Conservation (phyloP, 441 rosid genomes). For the Isatis lusitanica region DNA sequence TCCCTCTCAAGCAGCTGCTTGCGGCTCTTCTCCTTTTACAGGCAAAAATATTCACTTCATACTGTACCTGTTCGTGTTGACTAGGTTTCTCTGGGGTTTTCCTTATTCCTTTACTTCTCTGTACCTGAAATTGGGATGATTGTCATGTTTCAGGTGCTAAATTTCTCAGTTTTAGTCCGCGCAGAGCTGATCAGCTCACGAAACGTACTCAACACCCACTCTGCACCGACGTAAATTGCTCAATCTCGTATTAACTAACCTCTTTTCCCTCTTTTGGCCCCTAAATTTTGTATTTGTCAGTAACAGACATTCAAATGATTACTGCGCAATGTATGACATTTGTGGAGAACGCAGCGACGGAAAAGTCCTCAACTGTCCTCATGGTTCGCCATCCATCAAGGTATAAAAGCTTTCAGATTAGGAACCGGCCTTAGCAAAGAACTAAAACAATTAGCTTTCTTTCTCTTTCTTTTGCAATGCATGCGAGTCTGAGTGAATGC, state of each 20-base stretch:
- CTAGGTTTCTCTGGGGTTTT: background rate
- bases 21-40: constrained; percentile 32
- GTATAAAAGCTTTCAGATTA: constrained; percentile 23
- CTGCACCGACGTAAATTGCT: constrained; percentile 37
- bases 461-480: background rate
- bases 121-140: background rate
- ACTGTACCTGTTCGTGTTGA: background rate
- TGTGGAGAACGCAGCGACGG: constrained; percentile 77
- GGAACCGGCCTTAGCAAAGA: background rate
- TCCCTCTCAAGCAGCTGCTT: constrained; percentile 24
- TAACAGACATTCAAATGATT: constrained; percentile 54
- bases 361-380: constrained; percentile 70
- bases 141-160: constrained; percentile 42
- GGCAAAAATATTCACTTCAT: constrained; percentile 21
- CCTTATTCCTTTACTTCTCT: too few relatives aligned
- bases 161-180: constrained; percentile 34
- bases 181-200: constrained; percentile 36
- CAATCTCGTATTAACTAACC: background rate
- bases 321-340: constrained; percentile 76
- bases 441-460: background rate
- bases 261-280: background rate
- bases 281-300: constrained; percentile 28
- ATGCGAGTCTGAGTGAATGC: background rate
- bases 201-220: constrained; percentile 24
- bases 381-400: constrained; percentile 55